Evolutionary conservation across 129 eudicot genomes (phyloP).

Genomic region (Tanacetum coccineum): DNA sequence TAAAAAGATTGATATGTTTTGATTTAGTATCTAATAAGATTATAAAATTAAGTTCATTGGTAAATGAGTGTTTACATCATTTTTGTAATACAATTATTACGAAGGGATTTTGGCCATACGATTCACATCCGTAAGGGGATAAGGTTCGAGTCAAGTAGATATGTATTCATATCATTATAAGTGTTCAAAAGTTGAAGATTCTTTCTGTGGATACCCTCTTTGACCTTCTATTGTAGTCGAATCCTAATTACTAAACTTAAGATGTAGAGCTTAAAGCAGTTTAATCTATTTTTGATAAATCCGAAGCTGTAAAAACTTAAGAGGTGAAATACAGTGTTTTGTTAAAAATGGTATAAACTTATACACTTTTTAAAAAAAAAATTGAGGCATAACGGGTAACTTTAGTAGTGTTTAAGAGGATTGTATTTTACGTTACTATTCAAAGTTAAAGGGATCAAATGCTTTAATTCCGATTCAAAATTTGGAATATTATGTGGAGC

Average conservation of each 20-base stretch:
- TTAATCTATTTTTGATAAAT: constrained; percentile 3
- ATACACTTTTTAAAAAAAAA: no score
- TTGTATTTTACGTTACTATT: no score
- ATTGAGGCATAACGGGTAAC: no score
- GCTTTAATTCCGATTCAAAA: neutral
- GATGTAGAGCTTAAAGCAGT: neutral
- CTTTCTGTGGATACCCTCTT: neutral
- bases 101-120: constrained; percentile 2
- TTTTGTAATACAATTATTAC: neutral
- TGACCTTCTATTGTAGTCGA: neutral
- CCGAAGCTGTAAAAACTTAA: neutral
- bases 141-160: neutral
- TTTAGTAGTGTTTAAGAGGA: no score
- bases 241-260: neutral
- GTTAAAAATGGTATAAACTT: no score
- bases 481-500: neutral
- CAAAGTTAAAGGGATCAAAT: no score
- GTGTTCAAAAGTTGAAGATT: neutral
- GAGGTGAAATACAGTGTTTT: constrained; percentile 1
- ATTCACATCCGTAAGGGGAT: neutral
- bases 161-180: neutral
- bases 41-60: neutral
- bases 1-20: no score
- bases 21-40: neutral
- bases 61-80: neutral